Evolutionary conservation across 371 early-diverging fungal species (phyloP), one percentile per base, ranked within the genome.

Genomic region (Homolaphlyctis polyrhiza): DNA sequence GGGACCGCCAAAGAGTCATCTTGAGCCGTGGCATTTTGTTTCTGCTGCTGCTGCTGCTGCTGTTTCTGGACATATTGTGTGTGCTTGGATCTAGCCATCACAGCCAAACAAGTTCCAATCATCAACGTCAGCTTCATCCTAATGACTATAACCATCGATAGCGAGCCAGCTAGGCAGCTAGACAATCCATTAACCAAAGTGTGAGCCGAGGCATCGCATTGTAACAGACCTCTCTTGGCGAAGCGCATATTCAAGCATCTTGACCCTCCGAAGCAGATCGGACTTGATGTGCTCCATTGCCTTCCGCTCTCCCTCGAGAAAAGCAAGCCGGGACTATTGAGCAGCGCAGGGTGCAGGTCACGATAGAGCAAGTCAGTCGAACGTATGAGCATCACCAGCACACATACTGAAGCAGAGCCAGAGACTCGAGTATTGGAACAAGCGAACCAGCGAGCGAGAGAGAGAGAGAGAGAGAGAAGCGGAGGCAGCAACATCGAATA

Each of bases 161-260:
- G n/a, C n/a, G n/a, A n/a, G n/a, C n/a, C n/a, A n/a, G n/a, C n/a
- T n/a, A n/a, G n/a, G n/a, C n/a, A n/a, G n/a, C n/a, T n/a, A n/a
- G n/a, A n/a, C n/a, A n/a, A n/a, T n/a, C n/a, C n/a, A n/a, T n/a
- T n/a, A n/a, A n/a, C n/a, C 23, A 23, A 45, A 45, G 18, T 45
- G 45, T 18, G 45, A 45, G 45, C 23, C 18, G 23, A 45, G 23
- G 16, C 45, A 45, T 45, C 23, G 18, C 45, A 45, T 45, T 16
- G 45, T 23, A 45, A 35, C 65, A 13, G 55, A 77, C 76, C 81
- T 55, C 66, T 81, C 77, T 35, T 68, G 70, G 58, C 70, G 64
- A 21, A 95, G 66, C 14, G 92, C 89, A 78, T 82, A 91, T 74
- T 95, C 94, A 14, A 95, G 80, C 94, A 95, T 91, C 72, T 91